Conservation (phyloP, 2,329 filamentous ascomycete species). For the Ophiosphaerella narmari region DNA sequence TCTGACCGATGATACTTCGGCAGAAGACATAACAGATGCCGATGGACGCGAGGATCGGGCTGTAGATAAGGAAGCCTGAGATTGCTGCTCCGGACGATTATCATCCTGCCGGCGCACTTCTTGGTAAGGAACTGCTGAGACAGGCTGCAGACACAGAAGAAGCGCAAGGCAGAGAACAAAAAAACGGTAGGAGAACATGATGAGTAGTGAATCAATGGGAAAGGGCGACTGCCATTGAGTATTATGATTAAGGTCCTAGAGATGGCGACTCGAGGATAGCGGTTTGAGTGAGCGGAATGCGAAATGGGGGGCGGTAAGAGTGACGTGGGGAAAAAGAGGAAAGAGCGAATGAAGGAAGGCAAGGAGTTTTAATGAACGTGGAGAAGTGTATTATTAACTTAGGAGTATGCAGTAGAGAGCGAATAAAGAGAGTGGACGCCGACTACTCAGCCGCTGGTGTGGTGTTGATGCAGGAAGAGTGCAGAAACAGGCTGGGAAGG, state of each 20-base stretch:
- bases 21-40: conserved; percentile 16
- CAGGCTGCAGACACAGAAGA: conserved; percentile 30
- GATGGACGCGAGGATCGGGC: conserved; percentile 19
- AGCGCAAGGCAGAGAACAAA: conserved; percentile 33
- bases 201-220: conserved; percentile 18
- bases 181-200: conserved; percentile 36
- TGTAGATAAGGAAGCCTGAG: conserved; percentile 13
- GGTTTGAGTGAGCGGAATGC: background rate
- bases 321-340: conserved; percentile 16
- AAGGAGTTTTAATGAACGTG: conserved; percentile 11
- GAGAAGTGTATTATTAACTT: conserved; percentile 18
- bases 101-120: conserved; percentile 40
- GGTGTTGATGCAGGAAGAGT: conserved; percentile 28
- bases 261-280: background rate
- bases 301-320: conserved; percentile 11
- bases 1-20: conserved; percentile 11
- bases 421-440: conserved; percentile 29
- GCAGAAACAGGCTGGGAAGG: conserved; percentile 25
- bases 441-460: conserved; percentile 28
- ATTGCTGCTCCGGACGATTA: conserved; percentile 16
- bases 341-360: conserved; percentile 16
- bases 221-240: conserved; percentile 28
- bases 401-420: conserved; percentile 11
- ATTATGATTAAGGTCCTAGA: conserved; percentile 18
- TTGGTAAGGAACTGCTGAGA: conserved; percentile 25